A percentile compares a stretch with the other conserved stretches of the same genome.
These are phyloP conservation scores for Takakia lepidozioides DNA, from an alignment of 225 moss, liverwort and hornwort species.

Conservation along the genomic window DNA sequence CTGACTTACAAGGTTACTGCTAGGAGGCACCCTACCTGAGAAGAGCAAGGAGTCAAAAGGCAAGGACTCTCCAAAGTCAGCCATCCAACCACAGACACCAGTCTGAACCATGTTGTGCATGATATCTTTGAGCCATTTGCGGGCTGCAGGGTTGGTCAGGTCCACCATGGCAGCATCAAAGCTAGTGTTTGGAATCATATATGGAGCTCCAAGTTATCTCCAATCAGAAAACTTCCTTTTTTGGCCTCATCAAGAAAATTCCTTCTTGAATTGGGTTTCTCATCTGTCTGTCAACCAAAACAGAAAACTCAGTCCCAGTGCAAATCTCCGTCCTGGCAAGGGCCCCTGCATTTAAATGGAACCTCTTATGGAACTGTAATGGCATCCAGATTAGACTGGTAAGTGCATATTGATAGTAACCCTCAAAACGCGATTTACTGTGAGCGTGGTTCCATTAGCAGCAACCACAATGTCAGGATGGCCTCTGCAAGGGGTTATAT, in stretches of 20 bases:
- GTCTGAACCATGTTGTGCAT: constrained; percentile 55
- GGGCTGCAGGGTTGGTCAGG: constrained; percentile 58
- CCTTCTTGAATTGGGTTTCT: constrained; percentile 33
- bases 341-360: too few relatives aligned
- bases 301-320: too few relatives aligned
- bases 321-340: too few relatives aligned
- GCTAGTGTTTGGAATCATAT: constrained; percentile 82
- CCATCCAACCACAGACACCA: constrained; percentile 91
- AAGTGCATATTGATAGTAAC: too few relatives aligned
- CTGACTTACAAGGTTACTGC: too few relatives aligned
- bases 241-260: constrained; percentile 45
- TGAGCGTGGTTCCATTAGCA: too few relatives aligned
- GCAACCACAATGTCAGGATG: too few relatives aligned
- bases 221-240: constrained; percentile 38
- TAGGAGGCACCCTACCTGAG: too few relatives aligned
- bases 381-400: too few relatives aligned
- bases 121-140: constrained; percentile 57
- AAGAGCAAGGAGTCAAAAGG: constrained; percentile 62
- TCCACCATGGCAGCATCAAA: constrained; percentile 81
- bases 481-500: too few relatives aligned
- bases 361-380: too few relatives aligned
- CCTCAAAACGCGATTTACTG: too few relatives aligned
- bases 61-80: constrained; percentile 82
- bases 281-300: constrained; percentile 40
- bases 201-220: constrained; percentile 45